Conservation (phyloP, 441 rosid genomes). For the Sinapis alba region DNA sequence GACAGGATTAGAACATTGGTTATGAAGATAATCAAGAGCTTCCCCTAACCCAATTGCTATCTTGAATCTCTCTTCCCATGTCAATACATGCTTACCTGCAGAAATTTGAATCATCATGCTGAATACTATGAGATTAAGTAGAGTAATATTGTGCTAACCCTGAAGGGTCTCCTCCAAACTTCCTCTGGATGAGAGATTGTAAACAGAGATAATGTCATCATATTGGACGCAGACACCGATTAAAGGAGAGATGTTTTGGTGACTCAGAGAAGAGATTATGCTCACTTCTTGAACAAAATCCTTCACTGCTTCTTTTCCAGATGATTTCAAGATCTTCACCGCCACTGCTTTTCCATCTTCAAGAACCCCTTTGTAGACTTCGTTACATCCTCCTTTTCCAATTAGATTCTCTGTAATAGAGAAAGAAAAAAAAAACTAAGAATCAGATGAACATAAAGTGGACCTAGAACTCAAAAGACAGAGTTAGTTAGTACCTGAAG, state of each 20-base stretch:
- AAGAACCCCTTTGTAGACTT: slow-evolving; percentile 73
- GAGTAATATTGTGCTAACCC: slow-evolving; percentile 42
- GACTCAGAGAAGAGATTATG: slow-evolving; percentile 66
- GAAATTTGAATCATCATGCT: neutral
- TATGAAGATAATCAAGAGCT: slow-evolving; percentile 70
- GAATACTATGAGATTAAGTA: neutral
- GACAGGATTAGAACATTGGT: slow-evolving; percentile 57
- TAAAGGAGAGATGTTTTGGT: slow-evolving; percentile 57
- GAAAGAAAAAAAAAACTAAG: slow-evolving; percentile 5
- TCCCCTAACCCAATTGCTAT: slow-evolving; percentile 71
- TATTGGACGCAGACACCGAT: slow-evolving; percentile 65
- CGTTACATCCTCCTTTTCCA: slow-evolving; percentile 81
- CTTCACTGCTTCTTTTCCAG: slow-evolving; percentile 61
- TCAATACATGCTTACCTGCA: slow-evolving; percentile 47
- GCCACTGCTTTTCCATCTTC: slow-evolving; percentile 69
- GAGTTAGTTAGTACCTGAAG: slow-evolving; percentile 56
- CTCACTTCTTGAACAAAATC: slow-evolving; percentile 73
- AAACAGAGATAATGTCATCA: slow-evolving; percentile 61
- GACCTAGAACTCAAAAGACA: neutral
- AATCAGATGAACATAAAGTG: slow-evolving; percentile 8
- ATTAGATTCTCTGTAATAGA: slow-evolving; percentile 56
- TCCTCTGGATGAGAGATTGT: slow-evolving; percentile 61
- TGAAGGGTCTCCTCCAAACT: slow-evolving; percentile 76
- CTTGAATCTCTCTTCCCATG: slow-evolving; percentile 68
- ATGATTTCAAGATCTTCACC: slow-evolving; percentile 68